phyloP scores from a whole-genome alignment of 495 filamentous ascomycete genomes.

The Podospora bellae-mahoneyi region DNA sequence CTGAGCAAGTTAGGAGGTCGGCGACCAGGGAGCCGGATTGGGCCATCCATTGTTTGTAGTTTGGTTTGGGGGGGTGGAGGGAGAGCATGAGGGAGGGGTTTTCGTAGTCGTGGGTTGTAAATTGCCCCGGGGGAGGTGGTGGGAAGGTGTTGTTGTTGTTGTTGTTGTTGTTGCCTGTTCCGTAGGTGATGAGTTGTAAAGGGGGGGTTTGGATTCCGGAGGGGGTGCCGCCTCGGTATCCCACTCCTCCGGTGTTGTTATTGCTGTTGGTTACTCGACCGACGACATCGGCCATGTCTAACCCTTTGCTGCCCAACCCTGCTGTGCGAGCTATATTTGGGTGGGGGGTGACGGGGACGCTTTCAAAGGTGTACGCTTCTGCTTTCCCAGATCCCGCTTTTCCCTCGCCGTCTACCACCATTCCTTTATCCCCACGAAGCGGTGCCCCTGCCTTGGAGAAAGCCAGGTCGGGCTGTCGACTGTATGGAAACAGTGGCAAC shows the following conservation, averaged over 20 bases:
- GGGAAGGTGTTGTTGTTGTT: no score
- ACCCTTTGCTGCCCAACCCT: constrained; percentile 55
- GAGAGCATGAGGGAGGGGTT: constrained; percentile 49
- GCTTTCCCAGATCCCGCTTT: not conserved
- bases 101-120: constrained; percentile 57
- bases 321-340: constrained; percentile 61
- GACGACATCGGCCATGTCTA: constrained; percentile 65
- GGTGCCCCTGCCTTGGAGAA: constrained; percentile 94
- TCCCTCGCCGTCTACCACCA: not conserved
- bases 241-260: not conserved
- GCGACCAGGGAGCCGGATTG: constrained; percentile 93
- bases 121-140: constrained; percentile 18
- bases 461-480: constrained; percentile 88
- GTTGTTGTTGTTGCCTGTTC: not conserved
- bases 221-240: not conserved
- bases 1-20: constrained; percentile 89
- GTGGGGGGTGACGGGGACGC: constrained; percentile 76
- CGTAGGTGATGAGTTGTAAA: no score
- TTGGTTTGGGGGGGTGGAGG: constrained; percentile 70
- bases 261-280: constrained; percentile 20
- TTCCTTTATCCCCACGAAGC: constrained; percentile 33
- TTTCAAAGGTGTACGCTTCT: constrained; percentile 51
- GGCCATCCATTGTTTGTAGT: constrained; percentile 97
- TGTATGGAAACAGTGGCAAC: constrained; percentile 94
- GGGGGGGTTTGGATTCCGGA: not conserved